Conservation (phyloP, 208 protist species). For the Crithidia thermophila region DNA sequence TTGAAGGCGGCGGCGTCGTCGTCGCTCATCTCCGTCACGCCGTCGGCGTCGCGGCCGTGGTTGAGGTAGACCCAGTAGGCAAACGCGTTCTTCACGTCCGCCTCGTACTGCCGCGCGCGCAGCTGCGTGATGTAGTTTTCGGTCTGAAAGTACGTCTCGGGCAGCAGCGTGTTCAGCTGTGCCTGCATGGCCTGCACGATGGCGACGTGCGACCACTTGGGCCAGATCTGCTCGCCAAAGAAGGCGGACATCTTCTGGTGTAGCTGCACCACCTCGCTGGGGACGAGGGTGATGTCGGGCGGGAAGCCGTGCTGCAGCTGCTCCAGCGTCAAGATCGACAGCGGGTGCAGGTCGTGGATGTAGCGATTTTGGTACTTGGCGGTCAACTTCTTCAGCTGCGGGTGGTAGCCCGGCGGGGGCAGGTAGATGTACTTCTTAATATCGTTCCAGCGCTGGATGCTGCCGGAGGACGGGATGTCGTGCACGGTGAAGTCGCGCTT, state of each 20-base stretch:
- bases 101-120: conserved; percentile 84
- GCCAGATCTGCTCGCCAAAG: conserved; percentile 48
- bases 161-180: conserved; percentile 57
- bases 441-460: conserved; percentile 93
- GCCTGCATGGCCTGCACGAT: conserved; percentile 46
- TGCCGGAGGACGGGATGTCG: conserved; percentile 64
- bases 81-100: conserved; percentile 82
- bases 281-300: conserved; percentile 87
- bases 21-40: conserved; percentile 33
- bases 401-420: conserved; percentile 54
- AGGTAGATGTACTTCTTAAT: conserved; percentile 92
- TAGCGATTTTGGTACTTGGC: conserved; percentile 57
- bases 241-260: conserved; percentile 64
- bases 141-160: conserved; percentile 81
- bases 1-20: conserved; percentile 54
- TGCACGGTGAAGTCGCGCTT: conserved; percentile 80
- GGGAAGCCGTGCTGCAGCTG: conserved; percentile 85
- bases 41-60: conserved; percentile 43
- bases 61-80: conserved; percentile 78
- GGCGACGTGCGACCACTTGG: conserved; percentile 49
- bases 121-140: conserved; percentile 87
- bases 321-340: conserved; percentile 86
- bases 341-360: conserved; percentile 86
- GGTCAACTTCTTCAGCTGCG: conserved; percentile 72
- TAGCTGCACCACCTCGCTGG: conserved; percentile 88